Evolutionary conservation across 1,139 yeast species (phyloP).

Genomic region (Candida dubliniensis): DNA sequence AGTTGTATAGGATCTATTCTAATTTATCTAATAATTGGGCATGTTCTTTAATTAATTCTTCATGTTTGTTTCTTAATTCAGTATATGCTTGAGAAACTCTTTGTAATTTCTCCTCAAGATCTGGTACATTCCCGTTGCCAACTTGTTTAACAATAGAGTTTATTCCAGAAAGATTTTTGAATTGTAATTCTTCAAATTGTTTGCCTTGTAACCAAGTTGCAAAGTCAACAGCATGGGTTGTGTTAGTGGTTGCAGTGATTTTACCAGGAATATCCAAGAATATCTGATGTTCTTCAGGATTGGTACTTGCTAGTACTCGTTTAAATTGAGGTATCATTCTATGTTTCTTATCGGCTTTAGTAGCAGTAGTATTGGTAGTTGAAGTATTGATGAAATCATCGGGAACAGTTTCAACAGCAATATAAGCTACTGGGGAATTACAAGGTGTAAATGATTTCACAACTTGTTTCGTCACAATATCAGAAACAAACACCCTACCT

Average conservation of each 20-base stretch:
- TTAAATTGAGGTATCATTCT: conserved; percentile 56
- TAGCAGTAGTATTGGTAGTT: conserved; percentile 4
- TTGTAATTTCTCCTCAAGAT: conserved; percentile 46
- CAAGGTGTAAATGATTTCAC: conserved; percentile 62
- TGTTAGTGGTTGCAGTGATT: neutral
- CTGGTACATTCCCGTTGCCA: conserved; percentile 15
- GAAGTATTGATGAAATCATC: conserved; percentile 3
- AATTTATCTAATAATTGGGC: conserved; percentile 28
- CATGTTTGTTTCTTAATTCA: conserved; percentile 60
- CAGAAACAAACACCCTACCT: conserved; percentile 71
- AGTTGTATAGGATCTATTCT: neutral
- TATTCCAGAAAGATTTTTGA: conserved; percentile 41
- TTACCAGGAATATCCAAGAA: conserved; percentile 41
- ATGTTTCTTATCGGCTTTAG: conserved; percentile 37
- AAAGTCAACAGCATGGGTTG: conserved; percentile 20
- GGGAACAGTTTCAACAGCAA: conserved; percentile 23
- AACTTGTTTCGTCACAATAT: conserved; percentile 76
- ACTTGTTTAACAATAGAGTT: conserved; percentile 34
- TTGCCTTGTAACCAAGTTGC: conserved; percentile 47
- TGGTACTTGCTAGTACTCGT: conserved; percentile 50
- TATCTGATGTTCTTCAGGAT: conserved; percentile 51
- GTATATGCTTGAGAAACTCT: conserved; percentile 57
- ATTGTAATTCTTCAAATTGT: conserved; percentile 51
- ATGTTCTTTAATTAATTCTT: conserved; percentile 57
- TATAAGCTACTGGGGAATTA: conserved; percentile 35